Evolutionary conservation across 2,329 filamentous ascomycete genomes (phyloP), one percentile per base, ranked within the genome.

Genomic region (Fusarium longipes): DNA sequence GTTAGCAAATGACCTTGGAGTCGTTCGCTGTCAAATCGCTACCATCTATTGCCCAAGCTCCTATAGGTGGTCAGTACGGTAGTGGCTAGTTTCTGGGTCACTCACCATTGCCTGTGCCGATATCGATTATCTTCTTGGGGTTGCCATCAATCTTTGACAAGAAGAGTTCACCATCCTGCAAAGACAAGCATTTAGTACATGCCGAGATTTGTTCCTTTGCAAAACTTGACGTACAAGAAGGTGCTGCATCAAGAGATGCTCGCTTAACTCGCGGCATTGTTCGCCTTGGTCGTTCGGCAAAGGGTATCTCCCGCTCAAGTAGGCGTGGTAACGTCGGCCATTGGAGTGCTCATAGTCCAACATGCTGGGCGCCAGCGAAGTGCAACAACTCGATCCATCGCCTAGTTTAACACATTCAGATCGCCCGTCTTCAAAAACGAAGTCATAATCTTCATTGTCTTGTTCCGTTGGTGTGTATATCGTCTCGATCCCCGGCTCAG

Each of bases 11-110:
- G 40, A 32, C 49, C 24, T 30, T 30, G 36, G 22, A 20, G 47
- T 14, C 18, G 24, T 29, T 24, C 30, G 11, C 12, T 30, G 15
- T 20, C n/a, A 43, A 47, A 20, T 30, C 20, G 18, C 35, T 63
- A 82, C 80, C 79, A 58, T 83, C 81, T 49, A 88, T 83, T 2
- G 85, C 84, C 85, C 86, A 87, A 6, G 82, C 76, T n/a, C 82
- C 81, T 77, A 33, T 30, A 32, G 14, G 12, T 12, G 30, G 51
- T 70, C 20, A 72, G 58, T 40, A 55, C 25, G 43, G 17, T 14
- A 45, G 10, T 10, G 10, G 5, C 20, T 20, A 27, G 11, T 30
- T 24, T 5, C 33, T 9, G 11, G 20, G 17, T 11, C 15, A 66
- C 75, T 68, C 70, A 80, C 82, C 82, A 12, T 80, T 84, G 6